phyloP scores from a whole-genome alignment of 331 rosid species.

The Prunus yedoensis region DNA sequence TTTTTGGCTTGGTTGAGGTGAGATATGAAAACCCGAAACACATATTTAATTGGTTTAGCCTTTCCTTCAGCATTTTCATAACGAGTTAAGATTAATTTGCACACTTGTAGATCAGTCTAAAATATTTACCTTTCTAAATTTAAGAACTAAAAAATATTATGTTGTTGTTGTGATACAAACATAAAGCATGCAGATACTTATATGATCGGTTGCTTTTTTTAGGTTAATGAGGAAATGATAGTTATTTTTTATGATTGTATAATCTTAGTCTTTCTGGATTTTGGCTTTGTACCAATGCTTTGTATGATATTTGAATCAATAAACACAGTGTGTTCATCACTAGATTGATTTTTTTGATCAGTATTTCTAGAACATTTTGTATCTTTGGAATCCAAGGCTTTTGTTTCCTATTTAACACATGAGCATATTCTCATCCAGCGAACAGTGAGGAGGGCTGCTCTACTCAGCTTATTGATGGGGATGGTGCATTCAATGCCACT shows the following conservation, averaged over 20 bases:
- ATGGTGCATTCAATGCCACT: conserved; percentile 69
- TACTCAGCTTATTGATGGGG: conserved; percentile 95
- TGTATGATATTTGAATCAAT: neutral
- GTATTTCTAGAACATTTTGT: neutral
- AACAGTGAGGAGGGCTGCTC: conserved; percentile 51
- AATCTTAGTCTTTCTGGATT: neutral
- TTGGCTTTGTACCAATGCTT: neutral
- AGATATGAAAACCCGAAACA: neutral
- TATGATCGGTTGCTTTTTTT: neutral
- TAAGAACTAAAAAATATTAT: neutral
- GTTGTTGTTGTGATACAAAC: neutral
- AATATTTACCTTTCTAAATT: neutral
- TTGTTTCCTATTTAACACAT: conserved; percentile 21
- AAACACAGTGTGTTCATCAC: neutral
- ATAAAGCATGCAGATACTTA: neutral
- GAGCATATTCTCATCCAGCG: conserved; percentile 38
- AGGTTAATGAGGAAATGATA: neutral
- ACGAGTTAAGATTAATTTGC: neutral
- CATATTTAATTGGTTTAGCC: neutral
- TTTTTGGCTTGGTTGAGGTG: conserved; percentile 13
- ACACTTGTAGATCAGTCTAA: neutral
- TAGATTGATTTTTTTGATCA: conserved; percentile 2
- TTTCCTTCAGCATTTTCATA: neutral
- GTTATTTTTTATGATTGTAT: neutral
- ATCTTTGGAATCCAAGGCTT: neutral